These are phyloP conservation scores for Penicillium canescens DNA, from an alignment of 495 filamentous ascomycete species.

Conservation along the genomic window DNA sequence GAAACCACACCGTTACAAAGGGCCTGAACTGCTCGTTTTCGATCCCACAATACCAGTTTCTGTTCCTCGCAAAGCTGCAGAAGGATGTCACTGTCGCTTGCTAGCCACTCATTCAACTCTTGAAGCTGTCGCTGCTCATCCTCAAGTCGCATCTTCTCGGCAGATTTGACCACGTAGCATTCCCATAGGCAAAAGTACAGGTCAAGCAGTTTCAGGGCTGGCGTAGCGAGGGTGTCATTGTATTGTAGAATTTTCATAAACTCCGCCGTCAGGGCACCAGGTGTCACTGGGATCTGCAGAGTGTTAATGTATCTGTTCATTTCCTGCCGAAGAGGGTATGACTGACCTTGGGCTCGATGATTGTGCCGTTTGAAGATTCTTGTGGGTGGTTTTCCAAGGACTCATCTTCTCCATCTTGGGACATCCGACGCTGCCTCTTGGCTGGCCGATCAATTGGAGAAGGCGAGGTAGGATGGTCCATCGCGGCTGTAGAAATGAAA, in stretches of 20 bases:
- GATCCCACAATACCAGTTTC: neutral
- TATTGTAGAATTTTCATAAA: too few species aligned
- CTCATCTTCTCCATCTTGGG: neutral
- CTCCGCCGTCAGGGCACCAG: too few species aligned
- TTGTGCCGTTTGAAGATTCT: too few species aligned
- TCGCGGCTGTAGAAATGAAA: neutral
- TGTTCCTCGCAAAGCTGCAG: slow-evolving; percentile 2
- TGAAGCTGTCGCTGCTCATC: neutral
- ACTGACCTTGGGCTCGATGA: too few species aligned
- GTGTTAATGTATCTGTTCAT: too few species aligned
- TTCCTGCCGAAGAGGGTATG: too few species aligned
- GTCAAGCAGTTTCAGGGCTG: neutral
- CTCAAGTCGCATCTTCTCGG: neutral
- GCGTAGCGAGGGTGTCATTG: too few species aligned
- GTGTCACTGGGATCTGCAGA: too few species aligned
- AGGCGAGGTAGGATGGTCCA: too few species aligned
- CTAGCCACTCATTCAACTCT: slow-evolving; percentile 6
- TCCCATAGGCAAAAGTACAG: slow-evolving; percentile 1
- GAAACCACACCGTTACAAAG: slow-evolving; percentile 1
- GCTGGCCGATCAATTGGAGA: too few species aligned
- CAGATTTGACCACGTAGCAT: neutral
- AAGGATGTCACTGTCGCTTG: slow-evolving; percentile 3
- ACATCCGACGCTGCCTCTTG: neutral
- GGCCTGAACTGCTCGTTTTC: neutral
- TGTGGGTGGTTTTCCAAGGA: too few species aligned